Conservation (phyloP, 2,329 filamentous ascomycete species). For the Sclerotinia borealis region DNA sequence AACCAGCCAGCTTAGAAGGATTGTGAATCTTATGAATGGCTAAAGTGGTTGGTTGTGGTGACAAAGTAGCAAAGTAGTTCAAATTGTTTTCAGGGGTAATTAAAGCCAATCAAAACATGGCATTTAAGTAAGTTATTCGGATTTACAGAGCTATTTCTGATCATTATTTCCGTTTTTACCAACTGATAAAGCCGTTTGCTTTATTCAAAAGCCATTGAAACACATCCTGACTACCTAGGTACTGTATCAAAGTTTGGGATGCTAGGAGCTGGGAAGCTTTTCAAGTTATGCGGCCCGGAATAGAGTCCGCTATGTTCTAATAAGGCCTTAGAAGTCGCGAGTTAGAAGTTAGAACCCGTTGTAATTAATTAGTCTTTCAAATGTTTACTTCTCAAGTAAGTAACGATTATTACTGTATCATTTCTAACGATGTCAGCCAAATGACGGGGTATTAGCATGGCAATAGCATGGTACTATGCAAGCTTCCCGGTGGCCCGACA, state of each 20-base stretch:
- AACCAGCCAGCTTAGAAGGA: background rate
- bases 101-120: conserved; percentile 8
- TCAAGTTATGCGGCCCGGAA: background rate
- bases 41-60: conserved; percentile 3
- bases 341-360: background rate
- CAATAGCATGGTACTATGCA: conserved; percentile 11
- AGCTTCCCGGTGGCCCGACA: conserved; percentile 8
- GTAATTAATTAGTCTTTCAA: too few relatives aligned
- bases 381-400: background rate
- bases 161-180: background rate
- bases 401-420: background rate
- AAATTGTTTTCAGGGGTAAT: conserved; percentile 9
- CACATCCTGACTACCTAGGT: background rate
- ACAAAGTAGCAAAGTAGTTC: background rate
- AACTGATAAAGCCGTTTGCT: background rate
- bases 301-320: background rate
- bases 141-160: background rate
- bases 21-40: background rate
- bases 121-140: background rate
- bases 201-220: background rate
- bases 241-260: background rate
- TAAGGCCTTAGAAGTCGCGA: background rate
- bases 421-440: conserved; percentile 1
- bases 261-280: background rate
- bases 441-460: conserved; percentile 12